Evolutionary conservation across 2,329 filamentous ascomycete genomes (phyloP), one percentile per base, ranked within the genome.

Genomic region (Ustulina deusta): DNA sequence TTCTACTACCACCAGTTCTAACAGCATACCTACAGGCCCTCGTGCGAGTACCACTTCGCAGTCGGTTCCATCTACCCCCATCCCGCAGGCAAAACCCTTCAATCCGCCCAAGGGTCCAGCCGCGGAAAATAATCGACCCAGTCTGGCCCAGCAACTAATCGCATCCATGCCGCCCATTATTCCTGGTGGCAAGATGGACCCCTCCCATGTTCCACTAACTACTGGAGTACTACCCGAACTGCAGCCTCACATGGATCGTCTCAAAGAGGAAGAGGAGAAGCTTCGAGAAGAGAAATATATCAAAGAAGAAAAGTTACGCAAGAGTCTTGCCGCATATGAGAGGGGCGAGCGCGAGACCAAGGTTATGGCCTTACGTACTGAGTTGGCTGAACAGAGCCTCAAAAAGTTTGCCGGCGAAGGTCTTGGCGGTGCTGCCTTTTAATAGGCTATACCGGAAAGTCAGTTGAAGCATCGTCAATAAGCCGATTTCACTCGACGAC

Each of bases 201-300:
- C 83, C 1, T 76, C 79, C 20, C 79, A 83, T 72, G 75, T 81
- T 1, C 80, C 84, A 1, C 72, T 85, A 48, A 76, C 77, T 7
- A 80, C 81, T 0, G 85, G 86, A 17, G 83, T 88, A 27, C 81
- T 83, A 36, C 83, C 83, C 11, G 87, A 89, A 49, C 77, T 87
- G 17, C 85, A 87, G 69, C 76, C 82, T n/a, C 85, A 87, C 74
- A 84, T 83, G 71, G 80, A 81, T 38, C 85, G 85, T 66, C 80
- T 89, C 11, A 82, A 81, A 65, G 86, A 88, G 44, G 87, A 89
- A 52, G 87, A 89, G 73, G 87, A 89, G 75, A 84, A 83, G 69
- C 73, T 88, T 40, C 82, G 87, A 1, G 82, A 85, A 48, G 87
- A 89, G 61, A 77, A 87, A 34, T 81, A 83, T 22, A 73, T 72